Evolutionary conservation across 805 yeast genomes (phyloP).

Genomic region (Metschnikowia anglica): DNA sequence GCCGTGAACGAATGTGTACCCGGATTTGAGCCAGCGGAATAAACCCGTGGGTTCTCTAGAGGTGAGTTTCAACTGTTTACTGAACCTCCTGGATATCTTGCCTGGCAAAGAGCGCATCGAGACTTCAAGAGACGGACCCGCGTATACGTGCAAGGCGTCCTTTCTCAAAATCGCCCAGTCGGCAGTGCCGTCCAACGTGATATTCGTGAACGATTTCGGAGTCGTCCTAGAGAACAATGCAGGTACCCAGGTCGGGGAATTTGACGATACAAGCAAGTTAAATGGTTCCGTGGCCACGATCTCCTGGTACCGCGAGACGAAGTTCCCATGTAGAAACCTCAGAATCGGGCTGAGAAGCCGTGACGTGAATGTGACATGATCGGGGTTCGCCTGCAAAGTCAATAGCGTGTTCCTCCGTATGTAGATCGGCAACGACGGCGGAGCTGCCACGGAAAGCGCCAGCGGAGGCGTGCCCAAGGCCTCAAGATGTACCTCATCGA

Average conservation of each 20-base stretch:
- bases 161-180: conserved; percentile 63
- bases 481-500: conserved; percentile 31
- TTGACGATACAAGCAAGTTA: conserved; percentile 44
- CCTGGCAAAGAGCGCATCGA: conserved; percentile 40
- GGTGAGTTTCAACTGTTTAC: conserved; percentile 24
- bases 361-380: conserved; percentile 18
- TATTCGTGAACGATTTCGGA: conserved; percentile 42
- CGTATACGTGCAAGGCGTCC: conserved; percentile 48
- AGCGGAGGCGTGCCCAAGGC: conserved; percentile 51
- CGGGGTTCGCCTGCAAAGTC: conserved; percentile 40
- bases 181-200: conserved; percentile 54
- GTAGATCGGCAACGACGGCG: conserved; percentile 58
- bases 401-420: conserved; percentile 50
- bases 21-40: conserved; percentile 32
- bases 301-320: conserved; percentile 46
- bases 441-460: conserved; percentile 48
- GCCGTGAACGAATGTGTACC: conserved; percentile 52
- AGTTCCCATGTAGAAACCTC: conserved; percentile 45
- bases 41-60: conserved; percentile 42
- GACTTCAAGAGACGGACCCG: conserved; percentile 52
- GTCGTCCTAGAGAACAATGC: conserved; percentile 19
- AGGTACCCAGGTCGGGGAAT: conserved; percentile 21
- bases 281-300: conserved; percentile 49
- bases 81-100: conserved; percentile 33
- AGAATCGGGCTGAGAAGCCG: conserved; percentile 40